phyloP scores from a whole-genome alignment of 2,329 filamentous ascomycete genomes.

The Hypoxylon sp. region DNA sequence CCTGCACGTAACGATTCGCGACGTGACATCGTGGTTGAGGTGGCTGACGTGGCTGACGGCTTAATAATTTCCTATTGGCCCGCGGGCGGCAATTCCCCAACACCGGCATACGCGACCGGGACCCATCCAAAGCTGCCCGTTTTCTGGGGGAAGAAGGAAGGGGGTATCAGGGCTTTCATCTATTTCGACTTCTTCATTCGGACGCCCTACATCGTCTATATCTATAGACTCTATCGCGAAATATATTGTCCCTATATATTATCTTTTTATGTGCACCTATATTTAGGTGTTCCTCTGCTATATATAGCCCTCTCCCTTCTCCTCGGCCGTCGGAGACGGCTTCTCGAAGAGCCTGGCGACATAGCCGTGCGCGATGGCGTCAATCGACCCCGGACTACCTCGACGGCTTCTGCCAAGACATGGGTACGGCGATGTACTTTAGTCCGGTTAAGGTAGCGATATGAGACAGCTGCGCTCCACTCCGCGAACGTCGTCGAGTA shows the following conservation, averaged over 20 bases:
- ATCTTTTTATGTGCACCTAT: not conserved
- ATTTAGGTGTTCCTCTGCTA: no score
- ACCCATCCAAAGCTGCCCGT: not conserved
- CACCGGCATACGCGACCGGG: slow-evolving; percentile 2
- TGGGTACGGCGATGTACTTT: slow-evolving; percentile 12
- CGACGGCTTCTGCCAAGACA: slow-evolving; percentile 2
- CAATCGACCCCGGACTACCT: not conserved
- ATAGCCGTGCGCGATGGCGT: not conserved
- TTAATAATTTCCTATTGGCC: slow-evolving; percentile 4
- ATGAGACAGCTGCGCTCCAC: not conserved
- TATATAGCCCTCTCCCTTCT: no score
- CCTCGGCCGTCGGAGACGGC: no score
- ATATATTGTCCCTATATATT: not conserved
- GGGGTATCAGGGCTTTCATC: no score
- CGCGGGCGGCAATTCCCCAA: not conserved
- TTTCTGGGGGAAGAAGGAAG: no score
- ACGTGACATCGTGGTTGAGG: not conserved
- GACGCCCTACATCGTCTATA: slow-evolving; percentile 16
- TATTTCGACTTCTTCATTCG: slow-evolving; percentile 11
- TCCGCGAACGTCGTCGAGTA: not conserved
- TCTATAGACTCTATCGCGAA: no score
- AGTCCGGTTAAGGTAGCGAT: slow-evolving; percentile 4
- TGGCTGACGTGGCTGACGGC: not conserved
- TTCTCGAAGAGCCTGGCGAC: no score
- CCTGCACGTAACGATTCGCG: not conserved